phyloP scores from a whole-genome alignment of 1,284 basidiomycete species.

The Cutaneotrichosporon sp. region DNA sequence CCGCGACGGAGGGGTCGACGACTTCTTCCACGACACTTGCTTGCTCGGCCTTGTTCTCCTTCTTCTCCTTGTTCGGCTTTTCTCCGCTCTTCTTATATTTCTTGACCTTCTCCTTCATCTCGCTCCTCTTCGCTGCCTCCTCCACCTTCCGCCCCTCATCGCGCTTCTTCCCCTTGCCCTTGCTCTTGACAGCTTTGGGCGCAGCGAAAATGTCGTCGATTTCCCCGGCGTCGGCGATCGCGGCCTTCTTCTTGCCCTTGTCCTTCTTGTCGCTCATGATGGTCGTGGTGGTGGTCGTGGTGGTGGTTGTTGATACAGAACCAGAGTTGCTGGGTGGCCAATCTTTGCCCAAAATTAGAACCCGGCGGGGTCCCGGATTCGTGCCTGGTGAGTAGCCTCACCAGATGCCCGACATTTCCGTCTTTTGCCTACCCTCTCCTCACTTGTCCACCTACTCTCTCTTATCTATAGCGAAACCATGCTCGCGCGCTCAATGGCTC shows the following conservation, averaged over 20 bases:
- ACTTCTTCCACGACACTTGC: constrained; percentile 33
- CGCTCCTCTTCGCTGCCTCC: not conserved
- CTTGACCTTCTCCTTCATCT: constrained; percentile 25
- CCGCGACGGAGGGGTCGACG: constrained; percentile 33
- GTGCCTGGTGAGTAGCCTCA: not conserved
- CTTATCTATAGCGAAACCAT: not conserved
- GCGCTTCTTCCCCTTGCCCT: constrained; percentile 25
- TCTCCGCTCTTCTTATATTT: constrained; percentile 1
- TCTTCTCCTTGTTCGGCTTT: constrained; percentile 1
- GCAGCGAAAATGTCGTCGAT: constrained; percentile 17
- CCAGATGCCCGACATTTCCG: not conserved
- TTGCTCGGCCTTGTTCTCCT: constrained; percentile 8
- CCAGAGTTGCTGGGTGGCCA: not conserved
- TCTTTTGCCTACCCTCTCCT: not conserved
- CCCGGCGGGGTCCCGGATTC: constrained; percentile 1
- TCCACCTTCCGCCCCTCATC: constrained; percentile 10
- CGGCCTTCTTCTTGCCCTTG: constrained; percentile 29
- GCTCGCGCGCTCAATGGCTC: not conserved
- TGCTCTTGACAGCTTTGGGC: constrained; percentile 28
- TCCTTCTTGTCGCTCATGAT: constrained; percentile 16
- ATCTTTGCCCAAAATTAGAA: not conserved
- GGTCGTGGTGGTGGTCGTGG: not conserved
- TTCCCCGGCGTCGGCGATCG: not conserved
- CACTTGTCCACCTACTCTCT: not conserved
- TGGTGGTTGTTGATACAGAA: not conserved